Conservation (phyloP, 768 basidiomycete genomes). For the Porphyrellus cyaneotinctus region DNA sequence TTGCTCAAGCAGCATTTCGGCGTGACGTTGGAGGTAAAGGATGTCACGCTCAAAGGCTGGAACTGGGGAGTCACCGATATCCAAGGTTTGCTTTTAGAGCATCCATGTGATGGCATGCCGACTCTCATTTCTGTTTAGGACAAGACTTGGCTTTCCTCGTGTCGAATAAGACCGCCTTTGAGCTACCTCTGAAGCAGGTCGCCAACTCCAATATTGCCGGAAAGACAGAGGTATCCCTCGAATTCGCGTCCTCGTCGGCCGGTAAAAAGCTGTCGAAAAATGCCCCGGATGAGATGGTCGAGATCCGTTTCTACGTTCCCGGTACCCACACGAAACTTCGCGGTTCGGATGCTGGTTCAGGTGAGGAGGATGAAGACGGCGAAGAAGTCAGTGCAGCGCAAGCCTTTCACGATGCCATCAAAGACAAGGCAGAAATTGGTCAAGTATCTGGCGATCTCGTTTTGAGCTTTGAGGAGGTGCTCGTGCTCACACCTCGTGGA, state of each 20-base stretch:
- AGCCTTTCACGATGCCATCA: constrained; percentile 93
- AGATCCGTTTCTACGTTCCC: constrained; percentile 95
- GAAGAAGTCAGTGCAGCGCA: constrained; percentile 91
- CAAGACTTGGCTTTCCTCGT: constrained; percentile 90
- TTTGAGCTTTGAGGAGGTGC: constrained; percentile 90
- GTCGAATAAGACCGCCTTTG: constrained; percentile 83
- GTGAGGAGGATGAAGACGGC: constrained; percentile 61
- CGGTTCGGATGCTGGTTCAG: constrained; percentile 71
- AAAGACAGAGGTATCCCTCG: constrained; percentile 97
- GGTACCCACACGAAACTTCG: constrained; percentile 62
- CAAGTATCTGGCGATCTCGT: constrained; percentile 89
- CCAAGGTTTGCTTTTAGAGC: constrained; percentile 54
- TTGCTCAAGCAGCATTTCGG: constrained; percentile 86
- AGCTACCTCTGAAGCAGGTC: constrained; percentile 79
- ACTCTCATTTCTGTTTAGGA: constrained; percentile 43
- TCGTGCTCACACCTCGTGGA: constrained; percentile 93
- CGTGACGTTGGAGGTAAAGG: constrained; percentile 79
- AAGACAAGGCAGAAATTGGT: constrained; percentile 93
- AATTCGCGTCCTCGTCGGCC: constrained; percentile 61
- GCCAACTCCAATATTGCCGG: constrained; percentile 98
- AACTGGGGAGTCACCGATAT: constrained; percentile 98
- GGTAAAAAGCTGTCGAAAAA: constrained; percentile 41
- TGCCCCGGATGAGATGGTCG: constrained; percentile 81
- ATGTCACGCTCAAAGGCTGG: constrained; percentile 91
- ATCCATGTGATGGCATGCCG: not conserved